Conservation (phyloP, 2,329 filamentous ascomycete genomes). For the Sporothrix phasma region DNA sequence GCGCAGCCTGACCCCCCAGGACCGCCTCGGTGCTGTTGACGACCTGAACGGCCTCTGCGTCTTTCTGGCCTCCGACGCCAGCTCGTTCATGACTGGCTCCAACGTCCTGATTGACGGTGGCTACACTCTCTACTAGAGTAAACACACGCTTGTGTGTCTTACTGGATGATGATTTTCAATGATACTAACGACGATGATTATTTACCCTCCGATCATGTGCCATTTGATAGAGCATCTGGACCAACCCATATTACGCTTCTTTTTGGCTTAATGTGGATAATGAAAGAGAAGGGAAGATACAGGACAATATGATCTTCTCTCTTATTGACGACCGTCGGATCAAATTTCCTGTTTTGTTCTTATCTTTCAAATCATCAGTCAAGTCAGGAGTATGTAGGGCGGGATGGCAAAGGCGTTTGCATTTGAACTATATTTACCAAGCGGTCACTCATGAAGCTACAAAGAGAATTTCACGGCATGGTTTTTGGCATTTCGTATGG, state of each 20-base stretch:
- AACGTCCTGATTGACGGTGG: slow-evolving; percentile 64
- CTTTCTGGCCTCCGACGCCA: slow-evolving; percentile 64
- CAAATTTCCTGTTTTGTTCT: neutral
- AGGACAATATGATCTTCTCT: neutral
- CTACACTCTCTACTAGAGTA: slow-evolving; percentile 41
- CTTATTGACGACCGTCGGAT: neutral
- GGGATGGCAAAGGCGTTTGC: neutral
- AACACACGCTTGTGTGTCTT: neutral
- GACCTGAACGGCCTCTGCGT: slow-evolving; percentile 71
- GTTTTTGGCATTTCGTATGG: slow-evolving; percentile 7
- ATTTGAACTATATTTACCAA: neutral
- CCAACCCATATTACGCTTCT: neutral
- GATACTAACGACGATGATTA: slow-evolving; percentile 10
- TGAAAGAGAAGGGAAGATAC: neutral
- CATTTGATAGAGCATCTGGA: neutral
- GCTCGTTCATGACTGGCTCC: slow-evolving; percentile 66
- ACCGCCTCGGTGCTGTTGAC: slow-evolving; percentile 60
- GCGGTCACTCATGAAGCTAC: neutral
- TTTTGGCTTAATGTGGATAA: slow-evolving; percentile 1
- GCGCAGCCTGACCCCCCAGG: slow-evolving; percentile 63
- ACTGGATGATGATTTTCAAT: slow-evolving; percentile 8
- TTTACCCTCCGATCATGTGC: neutral
- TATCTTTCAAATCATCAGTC: neutral
- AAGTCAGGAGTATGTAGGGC: neutral
- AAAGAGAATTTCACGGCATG: neutral